Evolutionary conservation across 2,329 filamentous ascomycete species (phyloP).

Genomic region (Scytalidium lignicola): DNA sequence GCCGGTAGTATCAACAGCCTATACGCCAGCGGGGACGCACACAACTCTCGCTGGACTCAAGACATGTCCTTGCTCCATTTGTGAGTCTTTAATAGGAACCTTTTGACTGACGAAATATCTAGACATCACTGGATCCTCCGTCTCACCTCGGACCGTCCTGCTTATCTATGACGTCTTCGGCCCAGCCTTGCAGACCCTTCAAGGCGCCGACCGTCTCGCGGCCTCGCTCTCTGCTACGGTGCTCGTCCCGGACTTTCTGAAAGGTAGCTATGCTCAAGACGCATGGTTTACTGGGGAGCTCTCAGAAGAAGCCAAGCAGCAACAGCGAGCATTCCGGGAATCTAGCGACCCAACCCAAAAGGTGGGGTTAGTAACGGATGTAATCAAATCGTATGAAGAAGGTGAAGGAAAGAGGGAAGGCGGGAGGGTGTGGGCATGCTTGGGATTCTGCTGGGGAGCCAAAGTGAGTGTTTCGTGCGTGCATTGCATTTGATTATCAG

Average conservation of each 20-base stretch:
- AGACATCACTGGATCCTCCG: slow-evolving; percentile 39
- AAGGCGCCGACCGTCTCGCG: slow-evolving; percentile 62
- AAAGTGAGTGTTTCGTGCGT: slow-evolving; percentile 19
- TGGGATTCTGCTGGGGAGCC: slow-evolving; percentile 25
- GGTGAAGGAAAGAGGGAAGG: background rate
- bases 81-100: background rate
- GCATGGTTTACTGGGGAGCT: slow-evolving; percentile 30
- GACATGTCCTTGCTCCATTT: slow-evolving; percentile 10
- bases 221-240: slow-evolving; percentile 53
- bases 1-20: slow-evolving; percentile 27
- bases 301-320: background rate
- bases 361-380: background rate
- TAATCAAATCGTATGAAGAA: background rate
- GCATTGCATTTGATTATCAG: too few species aligned
- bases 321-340: background rate
- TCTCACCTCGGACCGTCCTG: slow-evolving; percentile 51
- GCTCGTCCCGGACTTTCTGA: slow-evolving; percentile 88
- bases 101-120: background rate
- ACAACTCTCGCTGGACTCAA: slow-evolving; percentile 11
- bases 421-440: slow-evolving; percentile 13
- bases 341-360: background rate
- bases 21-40: slow-evolving; percentile 19
- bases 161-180: slow-evolving; percentile 61
- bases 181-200: slow-evolving; percentile 62
- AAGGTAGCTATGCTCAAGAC: slow-evolving; percentile 47